A percentile compares a stretch with the other conserved stretches of the same genome.
Conservation (phyloP, 2,329 filamentous ascomycete genomes). For the Fusarium secorum region DNA sequence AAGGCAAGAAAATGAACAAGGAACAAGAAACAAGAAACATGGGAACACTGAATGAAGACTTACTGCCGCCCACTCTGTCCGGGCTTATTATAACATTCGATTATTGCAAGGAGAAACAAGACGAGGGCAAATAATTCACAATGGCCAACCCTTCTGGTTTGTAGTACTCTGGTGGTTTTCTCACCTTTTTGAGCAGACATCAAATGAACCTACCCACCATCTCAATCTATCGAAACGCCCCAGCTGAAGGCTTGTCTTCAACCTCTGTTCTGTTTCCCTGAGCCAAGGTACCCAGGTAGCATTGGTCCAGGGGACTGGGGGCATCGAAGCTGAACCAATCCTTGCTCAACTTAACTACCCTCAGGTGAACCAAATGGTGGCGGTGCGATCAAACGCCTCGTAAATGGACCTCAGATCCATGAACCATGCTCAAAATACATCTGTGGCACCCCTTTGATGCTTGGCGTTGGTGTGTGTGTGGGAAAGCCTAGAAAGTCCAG, state of each 20-base stretch:
- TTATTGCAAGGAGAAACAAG: not conserved
- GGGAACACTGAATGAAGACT: constrained; percentile 1
- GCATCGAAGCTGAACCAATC: constrained; percentile 29
- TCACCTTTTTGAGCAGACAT: not conserved
- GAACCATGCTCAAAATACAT: constrained; percentile 6
- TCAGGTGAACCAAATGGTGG: constrained; percentile 37
- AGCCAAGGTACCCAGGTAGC: not conserved
- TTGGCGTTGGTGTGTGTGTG: constrained; percentile 26
- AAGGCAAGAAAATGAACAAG: constrained; percentile 2
- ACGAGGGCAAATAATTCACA: not conserved
- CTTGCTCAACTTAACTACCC: constrained; percentile 27
- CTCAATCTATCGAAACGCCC: constrained; percentile 22
- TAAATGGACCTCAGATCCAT: constrained; percentile 20
- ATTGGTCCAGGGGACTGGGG: constrained; percentile 7
- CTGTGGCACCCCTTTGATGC: constrained; percentile 27
- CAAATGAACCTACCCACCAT: not conserved
- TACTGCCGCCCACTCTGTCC: constrained; percentile 1
- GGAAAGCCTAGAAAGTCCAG: constrained; percentile 10
- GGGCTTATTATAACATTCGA: not conserved
- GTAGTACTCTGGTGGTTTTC: not conserved
- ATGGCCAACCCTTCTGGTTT: not conserved
- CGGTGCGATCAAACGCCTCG: constrained; percentile 23
- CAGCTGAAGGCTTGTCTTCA: constrained; percentile 26
- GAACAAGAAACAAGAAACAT: constrained; percentile 11
- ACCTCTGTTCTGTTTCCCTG: not conserved